Base-by-base conservation (phyloP, 768 basidiomycete species). In the Suillus subaureus region DNA sequence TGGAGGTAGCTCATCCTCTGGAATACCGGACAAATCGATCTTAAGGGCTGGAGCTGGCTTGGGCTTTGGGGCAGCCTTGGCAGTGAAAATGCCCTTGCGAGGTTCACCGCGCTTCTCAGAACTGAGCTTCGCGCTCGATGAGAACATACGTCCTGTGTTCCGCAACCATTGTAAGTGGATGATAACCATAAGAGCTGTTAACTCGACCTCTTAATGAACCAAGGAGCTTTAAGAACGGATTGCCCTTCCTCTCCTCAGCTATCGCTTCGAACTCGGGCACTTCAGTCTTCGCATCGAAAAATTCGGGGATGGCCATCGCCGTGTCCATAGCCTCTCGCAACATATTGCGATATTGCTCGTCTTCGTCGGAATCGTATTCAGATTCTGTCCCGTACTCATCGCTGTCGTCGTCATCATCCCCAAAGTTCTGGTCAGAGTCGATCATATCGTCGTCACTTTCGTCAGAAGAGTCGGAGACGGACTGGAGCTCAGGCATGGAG, bases 191-290 rank as follows among this genome's bases (percentile, higher is more conserved):
- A 16, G 28, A 52, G 55, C 39, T 37, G 49, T 23, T 18, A 2
- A 45, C 67, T 77, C 42, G 63, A 88, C 92, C 93, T 85, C 89
- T 83, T 64, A 94, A 74, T 16, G 90, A 89, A 42, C 89, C 88
- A 68, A 95, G 79, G 42, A 93, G 75, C 73, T 89, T 93, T 70
- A 94, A 74, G 74, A 95, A 93, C 0, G 92, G 90, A 71, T 94
- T 95, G 23, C 82, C 85, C 71, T 88, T 89, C 61, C 83, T 80
- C 61, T 85, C 83, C 28, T 87, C 85, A 16, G 77, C 75, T 7
- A 81, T 68, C 15, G 80, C 74, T 47, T 80, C 73, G 56, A 83
- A 81, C 58, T 84, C 80, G 61, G 86, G 79, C 5, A 83, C 79
- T 3, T 77, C 72, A 8, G 80, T 79, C 63, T 77, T 80, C 37